These are phyloP conservation scores for Colletotrichum sublineola DNA, from an alignment of 2,329 filamentous ascomycete species.

Conservation along the genomic window DNA sequence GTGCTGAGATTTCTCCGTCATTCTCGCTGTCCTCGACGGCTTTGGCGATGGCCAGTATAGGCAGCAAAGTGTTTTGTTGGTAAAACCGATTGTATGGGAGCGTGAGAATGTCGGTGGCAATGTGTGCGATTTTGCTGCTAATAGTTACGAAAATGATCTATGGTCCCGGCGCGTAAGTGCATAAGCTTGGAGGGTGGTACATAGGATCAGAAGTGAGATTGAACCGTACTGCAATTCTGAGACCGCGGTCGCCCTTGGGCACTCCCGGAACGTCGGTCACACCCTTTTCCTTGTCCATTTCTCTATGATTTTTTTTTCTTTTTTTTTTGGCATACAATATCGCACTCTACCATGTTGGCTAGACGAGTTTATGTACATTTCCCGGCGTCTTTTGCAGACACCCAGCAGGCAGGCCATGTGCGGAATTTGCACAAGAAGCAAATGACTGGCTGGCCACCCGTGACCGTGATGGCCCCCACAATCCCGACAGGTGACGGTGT, in stretches of 20 bases:
- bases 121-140: slow-evolving; percentile 31
- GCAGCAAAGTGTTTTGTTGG: slow-evolving; percentile 46
- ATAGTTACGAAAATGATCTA: slow-evolving; percentile 34
- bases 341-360: neutral
- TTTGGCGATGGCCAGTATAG: slow-evolving; percentile 44
- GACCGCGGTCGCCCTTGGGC: slow-evolving; percentile 27
- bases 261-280: slow-evolving; percentile 25
- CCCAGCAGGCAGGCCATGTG: slow-evolving; percentile 5
- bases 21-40: slow-evolving; percentile 34
- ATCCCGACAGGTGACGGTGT: slow-evolving; percentile 28
- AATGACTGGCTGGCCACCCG: slow-evolving; percentile 35
- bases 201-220: neutral
- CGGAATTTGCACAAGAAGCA: slow-evolving; percentile 12
- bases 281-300: slow-evolving; percentile 28
- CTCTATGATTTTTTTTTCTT: neutral
- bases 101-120: slow-evolving; percentile 43
- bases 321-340: neutral
- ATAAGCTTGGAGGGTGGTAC: neutral
- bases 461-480: slow-evolving; percentile 30
- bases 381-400: slow-evolving; percentile 6
- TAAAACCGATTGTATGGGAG: slow-evolving; percentile 48
- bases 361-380: slow-evolving; percentile 23
- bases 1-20: slow-evolving; percentile 39
- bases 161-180: slow-evolving; percentile 4
- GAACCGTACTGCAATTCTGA: slow-evolving; percentile 30